phyloP scores from a whole-genome alignment of 306 rosid species.

The Casuarina equisetifolia region DNA sequence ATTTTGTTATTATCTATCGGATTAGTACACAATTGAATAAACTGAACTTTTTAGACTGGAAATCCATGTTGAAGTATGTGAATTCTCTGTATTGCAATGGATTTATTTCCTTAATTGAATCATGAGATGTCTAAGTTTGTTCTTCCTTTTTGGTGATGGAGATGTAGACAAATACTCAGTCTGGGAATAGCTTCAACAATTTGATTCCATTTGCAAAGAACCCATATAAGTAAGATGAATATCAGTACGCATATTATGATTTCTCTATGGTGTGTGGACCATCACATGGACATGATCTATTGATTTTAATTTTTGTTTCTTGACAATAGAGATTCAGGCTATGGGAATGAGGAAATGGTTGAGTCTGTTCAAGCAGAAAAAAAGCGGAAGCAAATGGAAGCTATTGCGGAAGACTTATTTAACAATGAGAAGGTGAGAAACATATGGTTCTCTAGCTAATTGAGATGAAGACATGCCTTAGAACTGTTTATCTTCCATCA shows the following conservation, averaged over 20 bases:
- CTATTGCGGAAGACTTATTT: slow-evolving; percentile 81
- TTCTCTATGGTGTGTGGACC: slow-evolving; percentile 17
- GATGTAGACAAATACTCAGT: slow-evolving; percentile 56
- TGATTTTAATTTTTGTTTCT: slow-evolving; percentile 22
- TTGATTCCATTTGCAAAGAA: slow-evolving; percentile 77
- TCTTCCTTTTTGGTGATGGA: slow-evolving; percentile 26
- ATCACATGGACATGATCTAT: slow-evolving; percentile 8
- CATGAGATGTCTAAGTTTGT: slow-evolving; percentile 21
- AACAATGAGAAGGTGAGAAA: slow-evolving; percentile 57
- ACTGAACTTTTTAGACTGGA: slow-evolving; percentile 2
- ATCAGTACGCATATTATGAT: slow-evolving; percentile 1
- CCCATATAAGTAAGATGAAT: slow-evolving; percentile 70
- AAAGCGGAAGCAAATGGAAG: slow-evolving; percentile 76
- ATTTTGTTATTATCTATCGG: background rate
- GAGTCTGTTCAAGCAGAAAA: slow-evolving; percentile 68
- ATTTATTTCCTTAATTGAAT: slow-evolving; percentile 3
- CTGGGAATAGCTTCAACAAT: slow-evolving; percentile 79
- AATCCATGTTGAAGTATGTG: slow-evolving; percentile 1
- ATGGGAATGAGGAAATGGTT: slow-evolving; percentile 53
- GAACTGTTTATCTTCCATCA: slow-evolving; percentile 22
- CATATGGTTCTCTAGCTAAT: background rate
- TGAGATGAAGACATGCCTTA: slow-evolving; percentile 6
- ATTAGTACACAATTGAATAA: background rate
- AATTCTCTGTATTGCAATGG: slow-evolving; percentile 9
- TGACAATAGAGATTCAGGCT: slow-evolving; percentile 58